Base-by-base conservation (phyloP, 148 eudicot genomes). In the Rhododendron ovatum region DNA sequence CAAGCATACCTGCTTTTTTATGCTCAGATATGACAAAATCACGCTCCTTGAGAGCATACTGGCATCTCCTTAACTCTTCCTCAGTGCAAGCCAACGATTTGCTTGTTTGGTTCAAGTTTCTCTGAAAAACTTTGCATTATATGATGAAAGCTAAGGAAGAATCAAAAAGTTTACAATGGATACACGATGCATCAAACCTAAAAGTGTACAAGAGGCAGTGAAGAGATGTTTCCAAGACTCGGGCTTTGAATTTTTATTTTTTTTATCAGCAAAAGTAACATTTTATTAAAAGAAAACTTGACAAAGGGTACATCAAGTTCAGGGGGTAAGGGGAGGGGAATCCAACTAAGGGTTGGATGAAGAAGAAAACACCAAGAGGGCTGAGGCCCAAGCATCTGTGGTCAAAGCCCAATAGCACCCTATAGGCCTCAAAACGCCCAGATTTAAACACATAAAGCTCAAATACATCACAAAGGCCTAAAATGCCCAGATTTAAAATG, bases 21-120 rank as follows among this genome's bases (percentile, higher is more conserved):
- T 91, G 93, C 76, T 91, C 90, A 51, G 89, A 89, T 77, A 92
- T 91, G 71, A 92, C 78, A 77, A 91, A 92, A 84, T 92, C 94
- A 61, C 88, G 76, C 90, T 92, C 91, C 86, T 87, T 88, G 15
- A 92, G 78, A n/a, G 89, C 82, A 87, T 91, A 92, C 47, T 88
- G 88, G 86, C 93, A 90, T 55, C 83, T 87, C 71, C 80, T 87
- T 33, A 92, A 67, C 39, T 88, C 90, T 75, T 91, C 92, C 79
- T 92, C 93, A 39, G 92, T 88, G 80, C 86, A 87, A 35, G 89
- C 84, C 84, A 92, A 57, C 85, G 82, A 65, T 39, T 87, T 90
- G 78, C 87, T 91, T 39, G 93, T 92, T 85, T 80, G 87, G 51
- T 86, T 81, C 82, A 92, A 87, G 83, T 89, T 89, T 73, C 82